Conservation (phyloP, 2,329 filamentous ascomycete genomes). For the Phaeosphaeriaceae sp. region DNA sequence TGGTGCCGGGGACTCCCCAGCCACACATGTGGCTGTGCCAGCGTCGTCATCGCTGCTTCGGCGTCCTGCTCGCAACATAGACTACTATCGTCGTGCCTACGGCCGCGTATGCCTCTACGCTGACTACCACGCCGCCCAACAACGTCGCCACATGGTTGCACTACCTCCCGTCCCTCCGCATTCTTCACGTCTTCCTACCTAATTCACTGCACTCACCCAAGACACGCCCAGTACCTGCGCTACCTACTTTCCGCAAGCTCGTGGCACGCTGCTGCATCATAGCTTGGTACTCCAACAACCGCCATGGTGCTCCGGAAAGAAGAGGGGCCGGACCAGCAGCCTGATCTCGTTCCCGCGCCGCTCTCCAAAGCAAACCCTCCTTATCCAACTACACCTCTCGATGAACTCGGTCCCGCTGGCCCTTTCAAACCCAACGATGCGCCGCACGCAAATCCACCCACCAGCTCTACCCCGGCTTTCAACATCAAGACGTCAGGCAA, state of each 20-base stretch:
- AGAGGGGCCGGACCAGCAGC: slow-evolving; percentile 41
- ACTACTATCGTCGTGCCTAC: neutral
- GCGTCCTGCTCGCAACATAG: slow-evolving; percentile 6
- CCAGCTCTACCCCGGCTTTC: slow-evolving; percentile 47
- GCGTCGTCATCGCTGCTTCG: slow-evolving; percentile 21
- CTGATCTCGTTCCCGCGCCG: slow-evolving; percentile 49
- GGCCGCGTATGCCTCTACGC: slow-evolving; percentile 1
- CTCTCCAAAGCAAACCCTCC: slow-evolving; percentile 52
- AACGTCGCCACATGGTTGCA: slow-evolving; percentile 1
- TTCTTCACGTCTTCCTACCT: slow-evolving; percentile 6
- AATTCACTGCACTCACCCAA: neutral
- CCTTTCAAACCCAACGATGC: slow-evolving; percentile 24
- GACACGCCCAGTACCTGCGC: neutral
- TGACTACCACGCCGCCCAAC: neutral
- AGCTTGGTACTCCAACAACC: neutral
- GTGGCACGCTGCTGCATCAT: slow-evolving; percentile 2
- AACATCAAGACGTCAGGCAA: slow-evolving; percentile 44
- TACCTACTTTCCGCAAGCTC: neutral
- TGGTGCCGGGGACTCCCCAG: neutral
- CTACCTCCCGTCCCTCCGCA: neutral
- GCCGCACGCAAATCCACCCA: slow-evolving; percentile 44
- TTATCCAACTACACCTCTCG: slow-evolving; percentile 53
- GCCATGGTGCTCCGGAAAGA: slow-evolving; percentile 54
- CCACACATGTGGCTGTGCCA: slow-evolving; percentile 1
- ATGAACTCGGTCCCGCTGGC: slow-evolving; percentile 35